Evolutionary conservation across 306 rosid genomes (phyloP).

Genomic region (Pterocarpus macrocarpus): DNA sequence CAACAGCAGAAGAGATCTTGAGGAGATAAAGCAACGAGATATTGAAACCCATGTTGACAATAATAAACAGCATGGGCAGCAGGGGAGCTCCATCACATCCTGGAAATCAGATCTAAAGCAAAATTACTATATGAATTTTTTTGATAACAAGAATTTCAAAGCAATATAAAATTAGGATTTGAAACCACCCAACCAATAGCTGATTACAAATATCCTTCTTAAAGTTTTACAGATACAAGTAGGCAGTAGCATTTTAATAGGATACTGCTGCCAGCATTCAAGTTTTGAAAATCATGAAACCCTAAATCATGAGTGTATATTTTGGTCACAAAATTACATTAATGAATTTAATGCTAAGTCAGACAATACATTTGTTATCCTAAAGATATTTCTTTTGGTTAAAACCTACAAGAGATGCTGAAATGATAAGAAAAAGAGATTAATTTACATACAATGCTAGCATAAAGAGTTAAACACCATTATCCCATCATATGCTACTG

Average conservation of each 20-base stretch:
- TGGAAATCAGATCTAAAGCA: slow-evolving; percentile 42
- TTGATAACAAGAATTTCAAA: slow-evolving; percentile 1
- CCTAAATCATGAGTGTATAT: background rate
- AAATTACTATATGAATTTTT: slow-evolving; percentile 34
- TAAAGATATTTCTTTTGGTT: background rate
- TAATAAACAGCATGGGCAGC: slow-evolving; percentile 53
- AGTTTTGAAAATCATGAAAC: slow-evolving; percentile 26
- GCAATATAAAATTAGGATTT: slow-evolving; percentile 10
- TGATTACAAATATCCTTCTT: background rate
- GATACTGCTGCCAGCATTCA: slow-evolving; percentile 15
- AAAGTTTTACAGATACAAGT: background rate
- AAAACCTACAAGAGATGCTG: background rate
- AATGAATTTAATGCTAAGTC: slow-evolving; percentile 35
- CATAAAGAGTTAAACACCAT: background rate
- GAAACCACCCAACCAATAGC: background rate
- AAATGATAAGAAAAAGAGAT: background rate
- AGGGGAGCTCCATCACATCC: slow-evolving; percentile 65
- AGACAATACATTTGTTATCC: slow-evolving; percentile 2
- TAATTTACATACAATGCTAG: background rate
- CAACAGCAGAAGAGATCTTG: slow-evolving; percentile 92
- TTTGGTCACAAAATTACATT: slow-evolving; percentile 7
- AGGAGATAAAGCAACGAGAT: slow-evolving; percentile 86
- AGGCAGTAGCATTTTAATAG: slow-evolving; percentile 23
- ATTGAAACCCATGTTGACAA: slow-evolving; percentile 65
- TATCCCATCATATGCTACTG: background rate